Evolutionary conservation across 306 rosid genomes (phyloP).

Genomic region (Clitoria ternatea): DNA sequence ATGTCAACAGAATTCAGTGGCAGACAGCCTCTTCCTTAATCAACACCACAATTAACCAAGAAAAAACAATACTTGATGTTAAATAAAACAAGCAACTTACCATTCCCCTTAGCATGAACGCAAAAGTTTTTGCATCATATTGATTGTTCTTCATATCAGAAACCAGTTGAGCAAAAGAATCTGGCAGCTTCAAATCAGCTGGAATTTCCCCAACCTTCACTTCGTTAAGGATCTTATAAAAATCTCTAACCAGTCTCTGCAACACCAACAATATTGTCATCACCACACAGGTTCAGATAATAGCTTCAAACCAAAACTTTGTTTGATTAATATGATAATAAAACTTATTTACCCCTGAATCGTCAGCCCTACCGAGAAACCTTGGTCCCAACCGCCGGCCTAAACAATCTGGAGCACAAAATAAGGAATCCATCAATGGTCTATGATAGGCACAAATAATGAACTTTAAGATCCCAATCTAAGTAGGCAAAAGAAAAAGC

Average conservation of each 20-base stretch:
- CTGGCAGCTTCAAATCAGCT: slow-evolving; percentile 66
- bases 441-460: slow-evolving; percentile 9
- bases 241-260: slow-evolving; percentile 87
- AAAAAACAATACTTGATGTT: background rate
- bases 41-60: slow-evolving; percentile 18
- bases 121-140: slow-evolving; percentile 84
- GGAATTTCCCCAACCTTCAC: slow-evolving; percentile 84
- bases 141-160: slow-evolving; percentile 81
- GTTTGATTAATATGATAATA: background rate
- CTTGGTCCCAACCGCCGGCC: slow-evolving; percentile 99
- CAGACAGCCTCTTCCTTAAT: slow-evolving; percentile 1
- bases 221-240: slow-evolving; percentile 80
- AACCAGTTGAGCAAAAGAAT: slow-evolving; percentile 80
- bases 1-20: slow-evolving; percentile 12
- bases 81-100: slow-evolving; percentile 41
- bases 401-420: slow-evolving; percentile 75
- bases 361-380: slow-evolving; percentile 91
- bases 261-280: slow-evolving; percentile 32
- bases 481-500: background rate
- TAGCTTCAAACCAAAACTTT: background rate
- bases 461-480: slow-evolving; percentile 15
- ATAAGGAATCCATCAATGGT: slow-evolving; percentile 28
- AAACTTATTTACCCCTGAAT: slow-evolving; percentile 81
- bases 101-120: slow-evolving; percentile 83
- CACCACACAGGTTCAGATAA: slow-evolving; percentile 27